Evolutionary conservation across 2,329 filamentous ascomycete species (phyloP).

Genomic region (Aspergillus alliaceus): DNA sequence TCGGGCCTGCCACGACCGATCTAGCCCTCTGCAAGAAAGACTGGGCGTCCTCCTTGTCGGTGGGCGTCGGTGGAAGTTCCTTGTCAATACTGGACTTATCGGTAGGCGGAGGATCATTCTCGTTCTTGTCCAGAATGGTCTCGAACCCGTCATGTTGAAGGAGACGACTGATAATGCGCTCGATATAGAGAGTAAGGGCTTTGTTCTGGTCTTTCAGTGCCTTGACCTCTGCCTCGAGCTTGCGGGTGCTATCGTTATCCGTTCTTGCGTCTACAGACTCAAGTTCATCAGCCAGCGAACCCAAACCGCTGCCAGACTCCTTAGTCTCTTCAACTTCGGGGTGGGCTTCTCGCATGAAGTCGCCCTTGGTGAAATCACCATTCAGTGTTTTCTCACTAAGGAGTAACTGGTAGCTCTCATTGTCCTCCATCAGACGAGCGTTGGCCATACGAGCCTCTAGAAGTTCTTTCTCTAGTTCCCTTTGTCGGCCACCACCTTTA

Average conservation of each 20-base stretch:
- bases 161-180: conserved; percentile 96
- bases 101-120: conserved; percentile 44
- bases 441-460: conserved; percentile 95
- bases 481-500: conserved; percentile 79
- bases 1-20: conserved; percentile 54
- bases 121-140: conserved; percentile 81
- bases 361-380: conserved; percentile 81
- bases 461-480: conserved; percentile 85
- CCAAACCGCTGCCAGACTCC: conserved; percentile 40
- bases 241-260: conserved; percentile 61
- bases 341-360: conserved; percentile 65
- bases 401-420: conserved; percentile 94
- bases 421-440: conserved; percentile 94
- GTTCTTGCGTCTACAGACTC: conserved; percentile 64
- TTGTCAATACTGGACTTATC: conserved; percentile 57
- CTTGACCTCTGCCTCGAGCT: conserved; percentile 77
- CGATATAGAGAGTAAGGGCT: conserved; percentile 94
- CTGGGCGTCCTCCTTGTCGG: conserved; percentile 51
- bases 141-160: conserved; percentile 95
- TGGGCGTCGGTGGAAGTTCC: conserved; percentile 76
- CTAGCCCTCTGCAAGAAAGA: conserved; percentile 61
- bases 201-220: conserved; percentile 91
- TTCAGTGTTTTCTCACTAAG: conserved; percentile 94
- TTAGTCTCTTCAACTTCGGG: conserved; percentile 47
- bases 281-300: conserved; percentile 82